Evolutionary conservation across 768 basidiomycete species (phyloP).

Genomic region (Pleurotus citrinopileatus): DNA sequence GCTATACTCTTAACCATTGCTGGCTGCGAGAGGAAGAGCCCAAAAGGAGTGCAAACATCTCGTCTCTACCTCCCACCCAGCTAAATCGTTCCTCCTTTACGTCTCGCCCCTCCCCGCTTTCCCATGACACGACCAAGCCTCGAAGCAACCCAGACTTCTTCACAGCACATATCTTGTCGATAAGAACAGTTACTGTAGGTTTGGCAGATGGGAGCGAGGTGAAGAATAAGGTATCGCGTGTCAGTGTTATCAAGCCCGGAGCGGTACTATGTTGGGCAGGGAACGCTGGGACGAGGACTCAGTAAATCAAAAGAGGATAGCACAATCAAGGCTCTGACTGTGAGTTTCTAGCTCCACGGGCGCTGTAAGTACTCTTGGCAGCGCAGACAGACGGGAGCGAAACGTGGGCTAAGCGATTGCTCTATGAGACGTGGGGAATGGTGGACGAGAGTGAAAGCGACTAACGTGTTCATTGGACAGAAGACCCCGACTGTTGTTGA

Average conservation of each 20-base stretch:
- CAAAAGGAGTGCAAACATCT: conserved; percentile 63
- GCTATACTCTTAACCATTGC: conserved; percentile 49
- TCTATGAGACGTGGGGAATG: too few species aligned
- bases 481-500: conserved; percentile 38
- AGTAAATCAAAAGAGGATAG: neutral
- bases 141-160: conserved; percentile 55
- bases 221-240: conserved; percentile 45
- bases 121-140: conserved; percentile 50
- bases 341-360: too few species aligned
- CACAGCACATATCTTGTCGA: conserved; percentile 47
- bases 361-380: too few species aligned
- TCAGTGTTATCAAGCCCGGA: conserved; percentile 61
- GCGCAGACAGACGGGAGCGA: too few species aligned
- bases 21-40: conserved; percentile 37
- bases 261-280: conserved; percentile 53
- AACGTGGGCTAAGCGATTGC: too few species aligned
- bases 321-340: neutral
- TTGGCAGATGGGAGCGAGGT: conserved; percentile 47
- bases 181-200: conserved; percentile 43
- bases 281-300: conserved; percentile 40
- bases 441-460: neutral
- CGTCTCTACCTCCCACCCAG: conserved; percentile 62
- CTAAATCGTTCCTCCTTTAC: conserved; percentile 50
- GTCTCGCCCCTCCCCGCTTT: conserved; percentile 21
- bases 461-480: conserved; percentile 24